Base-by-base conservation (phyloP, 2,329 filamentous ascomycete genomes). In the Diaporthe longicolla region DNA sequence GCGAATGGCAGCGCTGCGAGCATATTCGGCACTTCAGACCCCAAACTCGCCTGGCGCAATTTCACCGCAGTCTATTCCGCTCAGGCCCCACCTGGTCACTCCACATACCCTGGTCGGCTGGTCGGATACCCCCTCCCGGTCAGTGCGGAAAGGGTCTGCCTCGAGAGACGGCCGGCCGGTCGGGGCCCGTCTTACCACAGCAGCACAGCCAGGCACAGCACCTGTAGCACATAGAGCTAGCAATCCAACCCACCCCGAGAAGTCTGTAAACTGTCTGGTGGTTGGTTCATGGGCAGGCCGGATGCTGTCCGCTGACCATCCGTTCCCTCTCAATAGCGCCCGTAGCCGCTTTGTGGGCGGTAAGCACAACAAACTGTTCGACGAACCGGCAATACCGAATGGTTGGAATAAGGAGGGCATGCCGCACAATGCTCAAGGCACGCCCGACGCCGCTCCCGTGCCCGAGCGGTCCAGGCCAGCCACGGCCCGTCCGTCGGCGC, bases 21-120 rank as follows among this genome's bases (percentile, higher is more conserved):
- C 63, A 68, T 26, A 68, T 68, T 54, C 63, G 63, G 63, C 48
- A 68, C 63, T 68, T 68, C 63, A 68, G 63, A 68, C 63, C 63
- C 63, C 63, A 68, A 68, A 68, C 63, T 68, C 48, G 63, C 63
- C 63, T 68, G 32, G 45, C 32, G 63, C 63, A 68, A 68, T 68
- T 68, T 68, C 63, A 66, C 29, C 13, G 45, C 29, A 52, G 63
- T 26, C 19, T 40, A 40, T 68, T 54, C 63, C 63, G 48, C 63
- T 68, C 63, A 52, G 48, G 63, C 63, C 63, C 63, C 48, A 54
- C 63, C 63, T 21, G 63, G 48, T 9, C 63, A 68, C 63, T 19
- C 63, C 63, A 35, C 52, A 52, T 10, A n/a, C 26, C 45, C 61
- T 21, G 43, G 61, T 50, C 43, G 54, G 17, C 29, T 54, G 45